Base-by-base conservation (phyloP, 2,329 filamentous ascomycete species). In the Cyclaneusma minus region DNA sequence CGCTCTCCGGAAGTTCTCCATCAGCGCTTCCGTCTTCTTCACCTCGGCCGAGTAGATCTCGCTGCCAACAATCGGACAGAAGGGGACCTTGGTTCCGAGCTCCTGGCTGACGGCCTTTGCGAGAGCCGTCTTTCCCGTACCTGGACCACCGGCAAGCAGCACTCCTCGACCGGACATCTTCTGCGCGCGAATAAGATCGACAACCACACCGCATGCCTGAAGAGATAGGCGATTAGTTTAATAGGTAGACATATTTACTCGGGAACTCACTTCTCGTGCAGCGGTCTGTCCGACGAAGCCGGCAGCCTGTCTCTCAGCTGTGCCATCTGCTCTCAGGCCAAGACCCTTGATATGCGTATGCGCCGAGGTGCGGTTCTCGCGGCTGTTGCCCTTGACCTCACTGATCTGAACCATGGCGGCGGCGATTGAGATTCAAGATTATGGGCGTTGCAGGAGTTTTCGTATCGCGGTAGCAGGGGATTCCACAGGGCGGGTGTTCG, bases 261-360 rank as follows among this genome's bases (percentile, higher is more conserved):
- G 5, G 19, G 21, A 18, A 27, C 59, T 37, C 57, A 91, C 83
- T 68, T 98, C 89, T 58, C 89, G 71, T 35, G 89, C 89, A 33
- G 74, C 65, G 29, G 67, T 64, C 54, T 98, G 89, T 27, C 89
- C 89, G 25, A 95, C 76, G 46, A 95, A 98, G 18, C 89, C 89
- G 40, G 72, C 69, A 17, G 72, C 68, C 35, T 80, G 68, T 38
- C 68, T 68, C 49, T 93, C 85, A 35, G 89, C 83, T 27, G 68
- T 75, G 36, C 89, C 89, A 72, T 93, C 82, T 25, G 69, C 51
- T 47, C 81, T 80, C 41, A 98, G 58, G 11, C 89, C 89, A 21
- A 98, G 65, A 27, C 89, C 89, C 52, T 84, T 92, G 66, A 98
- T 98, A 56, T 98, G 89, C 28, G 87, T 94, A 57, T 98, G 89